Conservation (phyloP, 2,329 filamentous ascomycete genomes). For the Botrytis hyacinthi region DNA sequence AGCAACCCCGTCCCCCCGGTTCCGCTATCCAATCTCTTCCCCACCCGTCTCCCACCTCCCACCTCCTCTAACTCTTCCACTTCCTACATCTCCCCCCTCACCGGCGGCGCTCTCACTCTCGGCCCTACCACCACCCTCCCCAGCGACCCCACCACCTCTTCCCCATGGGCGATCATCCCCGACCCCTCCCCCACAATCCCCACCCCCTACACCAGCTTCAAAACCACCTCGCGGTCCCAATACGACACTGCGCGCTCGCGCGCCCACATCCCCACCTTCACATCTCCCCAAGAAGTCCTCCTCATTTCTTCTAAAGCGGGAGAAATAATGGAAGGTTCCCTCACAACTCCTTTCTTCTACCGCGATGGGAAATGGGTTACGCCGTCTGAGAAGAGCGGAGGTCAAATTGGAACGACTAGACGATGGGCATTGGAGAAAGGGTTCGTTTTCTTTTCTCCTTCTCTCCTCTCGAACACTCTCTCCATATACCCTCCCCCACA, state of each 20-base stretch:
- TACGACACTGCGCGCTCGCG: constrained; percentile 70
- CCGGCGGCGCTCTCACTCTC: constrained; percentile 33
- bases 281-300: constrained; percentile 64
- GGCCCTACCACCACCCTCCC: constrained; percentile 27
- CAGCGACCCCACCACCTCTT: constrained; percentile 32
- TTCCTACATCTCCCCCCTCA: constrained; percentile 31
- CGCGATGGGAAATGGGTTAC: constrained; percentile 74
- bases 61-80: constrained; percentile 23
- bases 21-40: constrained; percentile 55
- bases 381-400: constrained; percentile 72
- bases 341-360: constrained; percentile 80
- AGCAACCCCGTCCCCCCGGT: constrained; percentile 42
- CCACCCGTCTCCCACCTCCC: constrained; percentile 52
- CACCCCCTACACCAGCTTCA: constrained; percentile 72
- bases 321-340: constrained; percentile 80
- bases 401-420: constrained; percentile 78
- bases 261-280: constrained; percentile 47
- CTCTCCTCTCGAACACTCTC: not conserved
- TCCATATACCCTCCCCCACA: not conserved
- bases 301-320: constrained; percentile 60
- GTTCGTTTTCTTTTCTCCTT: constrained; percentile 39
- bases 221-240: constrained; percentile 72
- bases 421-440: constrained; percentile 74
- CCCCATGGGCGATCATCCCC: constrained; percentile 17
- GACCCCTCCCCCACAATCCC: constrained; percentile 45